Base-by-base conservation (phyloP, 805 yeast species). In the Lipomyces lipofer region DNA sequence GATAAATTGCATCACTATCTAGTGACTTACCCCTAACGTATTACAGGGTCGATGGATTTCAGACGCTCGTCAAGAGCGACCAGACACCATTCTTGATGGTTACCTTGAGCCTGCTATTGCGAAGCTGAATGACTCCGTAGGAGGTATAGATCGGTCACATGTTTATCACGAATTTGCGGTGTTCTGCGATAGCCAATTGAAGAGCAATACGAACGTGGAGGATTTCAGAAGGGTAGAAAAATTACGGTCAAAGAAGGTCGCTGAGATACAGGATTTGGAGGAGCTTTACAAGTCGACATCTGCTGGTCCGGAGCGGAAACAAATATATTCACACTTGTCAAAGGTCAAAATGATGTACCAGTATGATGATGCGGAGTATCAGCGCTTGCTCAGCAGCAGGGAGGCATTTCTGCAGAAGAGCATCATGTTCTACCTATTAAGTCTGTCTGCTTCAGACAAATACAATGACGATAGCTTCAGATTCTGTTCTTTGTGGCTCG, bases 401-500 rank as follows among this genome's bases (percentile, higher is more conserved):
- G 69, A 71, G 24, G 68, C 65, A 1, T 81, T 84, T 63, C 73
- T 82, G 5, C 69, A 69, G 22, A 76, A 79, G 30, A 80, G 95
- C 0, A 72, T 84, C 13, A 76, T 75, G 21, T 84, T 79, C 59
- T 88, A 84, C 64, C 64, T 89, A 49, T 75, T 72, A 39, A 73
- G 86, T 13, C 69, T 86, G n/a, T 66, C 75, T 1, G 68, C 72
- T 17, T 67, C 75, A 40, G 79, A 76, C 44, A 64, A 63, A 2
- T 73, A 67, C 55, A 78, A 76, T 49, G 82, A 79, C 54, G 85
- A 81, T 47, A 71, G 85, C 27, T 95, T 88, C 65, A 79, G 87
- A 52, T 85, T 91, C 58, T 85, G 91, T 68, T 86, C 91, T 0
- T 68, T 92, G 9, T 92, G 97, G 95, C 74, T 92, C 36, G 86